Evolutionary conservation across 495 filamentous ascomycete genomes (phyloP).

Genomic region (Hypoxylon cercidicola): DNA sequence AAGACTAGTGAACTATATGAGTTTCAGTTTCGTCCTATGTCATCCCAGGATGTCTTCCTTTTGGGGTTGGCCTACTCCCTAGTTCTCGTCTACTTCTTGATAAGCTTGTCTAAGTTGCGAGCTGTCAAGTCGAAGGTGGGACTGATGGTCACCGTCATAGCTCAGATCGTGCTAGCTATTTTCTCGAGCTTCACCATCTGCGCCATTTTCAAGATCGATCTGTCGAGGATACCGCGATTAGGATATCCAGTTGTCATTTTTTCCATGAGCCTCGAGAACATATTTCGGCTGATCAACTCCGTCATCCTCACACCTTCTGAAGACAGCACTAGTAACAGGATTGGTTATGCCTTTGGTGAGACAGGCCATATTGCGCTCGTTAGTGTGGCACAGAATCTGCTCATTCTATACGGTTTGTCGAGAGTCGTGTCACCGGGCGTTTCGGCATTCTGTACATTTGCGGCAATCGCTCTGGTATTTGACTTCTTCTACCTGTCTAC

Average conservation of each 20-base stretch:
- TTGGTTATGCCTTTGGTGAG: slow-evolving; percentile 73
- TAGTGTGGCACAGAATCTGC: slow-evolving; percentile 67
- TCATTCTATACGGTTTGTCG: slow-evolving; percentile 66
- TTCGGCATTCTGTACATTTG: slow-evolving; percentile 74
- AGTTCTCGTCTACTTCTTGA: slow-evolving; percentile 65
- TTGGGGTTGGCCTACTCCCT: slow-evolving; percentile 69
- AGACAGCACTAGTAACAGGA: slow-evolving; percentile 66
- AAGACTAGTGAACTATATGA: slow-evolving; percentile 70
- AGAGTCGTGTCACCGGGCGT: slow-evolving; percentile 69
- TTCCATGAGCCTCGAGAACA: slow-evolving; percentile 76
- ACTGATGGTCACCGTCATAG: slow-evolving; percentile 70
- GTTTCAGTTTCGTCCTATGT: slow-evolving; percentile 76
- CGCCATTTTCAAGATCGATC: slow-evolving; percentile 68
- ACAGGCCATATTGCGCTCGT: slow-evolving; percentile 73
- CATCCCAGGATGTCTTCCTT: slow-evolving; percentile 64
- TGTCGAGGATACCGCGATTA: slow-evolving; percentile 68
- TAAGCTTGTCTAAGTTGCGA: slow-evolving; percentile 67
- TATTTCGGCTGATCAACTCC: slow-evolving; percentile 76
- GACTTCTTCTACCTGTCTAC: slow-evolving; percentile 77
- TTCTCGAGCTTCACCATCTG: slow-evolving; percentile 72
- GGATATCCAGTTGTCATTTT: slow-evolving; percentile 77
- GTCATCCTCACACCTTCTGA: slow-evolving; percentile 72
- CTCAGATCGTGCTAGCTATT: slow-evolving; percentile 74
- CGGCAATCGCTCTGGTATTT: slow-evolving; percentile 72
- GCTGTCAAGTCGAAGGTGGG: slow-evolving; percentile 75